Percentiles rank a stretch among this genome's conserved stretches.
These are phyloP conservation scores for Dictyostelium capitatum DNA, from an alignment of 78 protist genomes.

Conservation along the genomic window DNA sequence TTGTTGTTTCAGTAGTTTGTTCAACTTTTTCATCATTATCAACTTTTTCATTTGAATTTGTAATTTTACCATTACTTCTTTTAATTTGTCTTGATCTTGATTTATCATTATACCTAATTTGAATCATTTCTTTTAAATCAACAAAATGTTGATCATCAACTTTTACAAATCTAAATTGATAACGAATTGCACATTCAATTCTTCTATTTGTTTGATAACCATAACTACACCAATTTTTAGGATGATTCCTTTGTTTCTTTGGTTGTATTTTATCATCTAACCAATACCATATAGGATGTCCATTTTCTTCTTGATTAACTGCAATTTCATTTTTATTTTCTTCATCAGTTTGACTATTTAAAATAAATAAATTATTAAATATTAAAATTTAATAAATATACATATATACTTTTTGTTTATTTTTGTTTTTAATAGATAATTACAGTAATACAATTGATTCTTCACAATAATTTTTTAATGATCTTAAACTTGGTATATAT, in stretches of 20 bases:
- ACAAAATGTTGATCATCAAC: neutral
- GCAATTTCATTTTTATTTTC: neutral
- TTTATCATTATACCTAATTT: neutral
- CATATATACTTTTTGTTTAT: too few species aligned
- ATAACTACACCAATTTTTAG: too few species aligned
- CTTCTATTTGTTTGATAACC: neutral
- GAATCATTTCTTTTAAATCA: neutral
- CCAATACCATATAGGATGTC: neutral
- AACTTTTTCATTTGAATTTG: too few species aligned
- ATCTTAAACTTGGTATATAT: neutral
- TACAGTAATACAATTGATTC: neutral
- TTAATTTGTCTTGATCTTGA: neutral
- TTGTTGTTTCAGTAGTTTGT: neutral
- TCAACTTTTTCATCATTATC: neutral
- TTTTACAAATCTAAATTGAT: neutral
- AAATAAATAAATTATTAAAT: too few species aligned
- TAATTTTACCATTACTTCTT: neutral
- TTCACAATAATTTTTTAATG: neutral
- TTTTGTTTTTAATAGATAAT: too few species aligned
- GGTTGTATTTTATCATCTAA: neutral
- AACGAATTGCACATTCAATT: neutral
- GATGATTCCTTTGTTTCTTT: neutral
- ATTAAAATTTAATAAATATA: too few species aligned
- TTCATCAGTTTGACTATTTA: neutral
- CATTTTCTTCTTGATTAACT: too few species aligned